Percentiles rank a stretch among this genome's conserved stretches.
These are phyloP conservation scores for Penicillium digitatum DNA, from an alignment of 2,329 filamentous ascomycete species.

Conservation along the genomic window DNA sequence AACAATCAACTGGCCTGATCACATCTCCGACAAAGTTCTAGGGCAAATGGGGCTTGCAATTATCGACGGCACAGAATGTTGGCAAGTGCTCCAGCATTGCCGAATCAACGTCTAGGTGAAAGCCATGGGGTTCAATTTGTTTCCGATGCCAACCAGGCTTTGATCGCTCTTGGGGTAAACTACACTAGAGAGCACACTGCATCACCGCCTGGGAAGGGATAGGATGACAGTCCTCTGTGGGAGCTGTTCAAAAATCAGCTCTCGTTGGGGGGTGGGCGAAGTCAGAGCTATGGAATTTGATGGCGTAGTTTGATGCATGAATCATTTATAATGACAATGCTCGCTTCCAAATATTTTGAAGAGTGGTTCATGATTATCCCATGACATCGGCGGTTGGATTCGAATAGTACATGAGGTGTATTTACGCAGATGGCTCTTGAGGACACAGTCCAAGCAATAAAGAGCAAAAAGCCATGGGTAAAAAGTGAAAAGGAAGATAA, in stretches of 20 bases:
- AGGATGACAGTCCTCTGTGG: slow-evolving; percentile 26
- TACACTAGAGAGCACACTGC: slow-evolving; percentile 1
- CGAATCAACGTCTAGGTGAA: slow-evolving; percentile 22
- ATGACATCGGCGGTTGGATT: slow-evolving; percentile 1
- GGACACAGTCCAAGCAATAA: slow-evolving; percentile 20
- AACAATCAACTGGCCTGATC: slow-evolving; percentile 22
- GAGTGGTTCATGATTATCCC: neutral
- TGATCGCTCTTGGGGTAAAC: neutral
- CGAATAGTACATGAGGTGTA: slow-evolving; percentile 20
- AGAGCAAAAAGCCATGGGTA: neutral
- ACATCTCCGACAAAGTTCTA: slow-evolving; percentile 20
- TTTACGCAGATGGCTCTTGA: slow-evolving; percentile 18
- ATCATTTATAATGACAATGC: neutral
- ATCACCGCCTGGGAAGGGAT: slow-evolving; percentile 14
- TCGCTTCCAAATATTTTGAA: neutral
- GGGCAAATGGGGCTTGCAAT: slow-evolving; percentile 25
- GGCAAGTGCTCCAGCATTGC: slow-evolving; percentile 19
- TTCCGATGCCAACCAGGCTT: neutral
- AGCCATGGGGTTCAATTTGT: no score
- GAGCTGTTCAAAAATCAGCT: slow-evolving; percentile 25
- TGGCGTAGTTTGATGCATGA: slow-evolving; percentile 14
- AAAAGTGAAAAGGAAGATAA: slow-evolving; percentile 7
- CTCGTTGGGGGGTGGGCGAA: slow-evolving; percentile 23
- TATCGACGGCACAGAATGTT: slow-evolving; percentile 18
- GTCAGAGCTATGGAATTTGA: slow-evolving; percentile 21